These are phyloP conservation scores for Geum urbanum DNA, from an alignment of 306 rosid genomes.

Conservation along the genomic window DNA sequence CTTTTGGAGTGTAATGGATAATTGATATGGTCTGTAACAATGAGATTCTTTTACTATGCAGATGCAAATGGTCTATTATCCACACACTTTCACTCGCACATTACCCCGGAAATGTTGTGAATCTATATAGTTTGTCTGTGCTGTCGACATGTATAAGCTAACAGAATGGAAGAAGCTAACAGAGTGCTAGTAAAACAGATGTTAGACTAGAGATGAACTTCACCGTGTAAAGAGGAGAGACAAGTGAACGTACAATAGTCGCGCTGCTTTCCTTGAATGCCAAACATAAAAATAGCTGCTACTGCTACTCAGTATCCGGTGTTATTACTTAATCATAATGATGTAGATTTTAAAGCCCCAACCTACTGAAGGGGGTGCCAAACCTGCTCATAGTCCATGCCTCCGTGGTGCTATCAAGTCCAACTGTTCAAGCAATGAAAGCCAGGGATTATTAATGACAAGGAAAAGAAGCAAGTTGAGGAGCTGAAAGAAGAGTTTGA, in stretches of 20 bases:
- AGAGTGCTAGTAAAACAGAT: not conserved
- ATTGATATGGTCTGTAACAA: not conserved
- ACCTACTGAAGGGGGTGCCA: not conserved
- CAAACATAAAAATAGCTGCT: not conserved
- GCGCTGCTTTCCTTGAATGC: not conserved
- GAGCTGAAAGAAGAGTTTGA: not conserved
- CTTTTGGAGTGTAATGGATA: not conserved
- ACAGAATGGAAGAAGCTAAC: too few relatives aligned
- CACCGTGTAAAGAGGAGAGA: not conserved
- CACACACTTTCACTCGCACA: not conserved
- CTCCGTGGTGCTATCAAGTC: not conserved
- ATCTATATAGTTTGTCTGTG: not conserved
- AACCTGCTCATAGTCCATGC: not conserved
- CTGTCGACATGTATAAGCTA: too few relatives aligned
- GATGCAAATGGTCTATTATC: not conserved
- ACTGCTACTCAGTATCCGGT: constrained; percentile 1
- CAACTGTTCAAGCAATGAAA: not conserved
- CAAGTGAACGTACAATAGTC: not conserved
- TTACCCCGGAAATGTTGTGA: not conserved
- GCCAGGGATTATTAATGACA: not conserved
- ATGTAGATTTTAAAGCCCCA: not conserved
- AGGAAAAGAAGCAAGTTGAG: not conserved
- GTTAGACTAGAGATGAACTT: not conserved
- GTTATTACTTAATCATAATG: not conserved
- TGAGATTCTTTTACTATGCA: not conserved